phyloP scores from a whole-genome alignment of 805 yeast species.

The Tetrapisispora pingtungensis region DNA sequence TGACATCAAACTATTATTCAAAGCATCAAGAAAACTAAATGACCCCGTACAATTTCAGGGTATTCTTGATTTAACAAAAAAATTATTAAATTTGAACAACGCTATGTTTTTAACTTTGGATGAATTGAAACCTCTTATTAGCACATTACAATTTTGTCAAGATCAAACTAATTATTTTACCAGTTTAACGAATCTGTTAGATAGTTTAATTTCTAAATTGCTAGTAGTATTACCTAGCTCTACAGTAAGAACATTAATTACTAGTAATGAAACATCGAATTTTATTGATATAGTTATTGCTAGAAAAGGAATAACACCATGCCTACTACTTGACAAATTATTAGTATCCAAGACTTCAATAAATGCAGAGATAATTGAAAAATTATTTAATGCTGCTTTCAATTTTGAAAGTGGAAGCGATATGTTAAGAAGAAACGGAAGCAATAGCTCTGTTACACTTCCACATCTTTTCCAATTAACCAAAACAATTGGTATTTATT shows the following conservation, averaged over 20 bases:
- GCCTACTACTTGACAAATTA: slow-evolving; percentile 24
- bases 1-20: slow-evolving; percentile 10
- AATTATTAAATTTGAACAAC: slow-evolving; percentile 17
- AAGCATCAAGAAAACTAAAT: slow-evolving; percentile 7
- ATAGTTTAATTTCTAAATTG: slow-evolving; percentile 19
- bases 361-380: slow-evolving; percentile 3
- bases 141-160: slow-evolving; percentile 13
- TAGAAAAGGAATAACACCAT: slow-evolving; percentile 17
- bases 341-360: slow-evolving; percentile 8
- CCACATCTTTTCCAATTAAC: slow-evolving; percentile 21
- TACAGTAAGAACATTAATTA: slow-evolving; percentile 6
- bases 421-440: background rate
- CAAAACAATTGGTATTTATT: slow-evolving; percentile 25
- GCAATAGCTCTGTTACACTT: slow-evolving; percentile 7
- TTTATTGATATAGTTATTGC: slow-evolving; percentile 10
- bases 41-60: slow-evolving; percentile 30
- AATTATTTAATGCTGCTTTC: slow-evolving; percentile 19
- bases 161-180: slow-evolving; percentile 22
- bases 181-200: slow-evolving; percentile 16
- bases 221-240: slow-evolving; percentile 23
- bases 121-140: slow-evolving; percentile 7
- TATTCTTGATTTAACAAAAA: slow-evolving; percentile 20
- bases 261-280: background rate
- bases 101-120: slow-evolving; percentile 14
- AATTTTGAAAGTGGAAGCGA: slow-evolving; percentile 9